These are phyloP conservation scores for Hypoxylon intermedium DNA, from an alignment of 495 filamentous ascomycete species.

Conservation along the genomic window DNA sequence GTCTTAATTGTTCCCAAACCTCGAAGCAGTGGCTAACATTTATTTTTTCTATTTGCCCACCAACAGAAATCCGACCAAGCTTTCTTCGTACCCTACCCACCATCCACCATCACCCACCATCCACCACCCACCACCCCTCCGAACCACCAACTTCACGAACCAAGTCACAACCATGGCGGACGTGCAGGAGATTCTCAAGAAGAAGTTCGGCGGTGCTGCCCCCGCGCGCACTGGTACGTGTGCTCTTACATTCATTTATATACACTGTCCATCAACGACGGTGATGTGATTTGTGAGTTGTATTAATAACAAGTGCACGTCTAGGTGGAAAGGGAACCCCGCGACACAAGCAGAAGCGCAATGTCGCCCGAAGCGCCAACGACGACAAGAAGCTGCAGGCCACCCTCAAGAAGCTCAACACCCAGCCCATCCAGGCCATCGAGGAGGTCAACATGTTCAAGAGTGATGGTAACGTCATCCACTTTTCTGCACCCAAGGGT, in stretches of 20 bases:
- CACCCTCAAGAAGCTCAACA: constrained; percentile 92
- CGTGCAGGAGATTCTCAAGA: constrained; percentile 70
- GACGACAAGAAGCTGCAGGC: constrained; percentile 99
- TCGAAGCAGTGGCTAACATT: no score
- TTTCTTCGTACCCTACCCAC: constrained; percentile 2
- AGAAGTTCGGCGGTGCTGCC: constrained; percentile 75
- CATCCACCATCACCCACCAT: not conserved
- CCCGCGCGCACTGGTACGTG: constrained; percentile 73
- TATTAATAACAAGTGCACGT: constrained; percentile 15
- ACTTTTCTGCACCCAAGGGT: constrained; percentile 98
- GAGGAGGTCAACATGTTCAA: constrained; percentile 99
- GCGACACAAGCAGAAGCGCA: constrained; percentile 97
- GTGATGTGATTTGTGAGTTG: constrained; percentile 2
- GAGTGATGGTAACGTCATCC: constrained; percentile 98
- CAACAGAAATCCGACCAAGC: no score
- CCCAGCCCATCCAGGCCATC: constrained; percentile 96
- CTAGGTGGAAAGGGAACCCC: constrained; percentile 92
- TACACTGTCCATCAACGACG: constrained; percentile 2
- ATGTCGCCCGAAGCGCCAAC: constrained; percentile 84
- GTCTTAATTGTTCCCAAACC: no score
- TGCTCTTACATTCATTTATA: constrained; percentile 10
- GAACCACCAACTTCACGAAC: constrained; percentile 2
- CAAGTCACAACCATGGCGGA: constrained; percentile 67
- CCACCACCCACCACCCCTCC: constrained; percentile 17
- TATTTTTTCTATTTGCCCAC: no score